Conservation (phyloP, 257 asterid species). For the Knoxia roxburghii region DNA sequence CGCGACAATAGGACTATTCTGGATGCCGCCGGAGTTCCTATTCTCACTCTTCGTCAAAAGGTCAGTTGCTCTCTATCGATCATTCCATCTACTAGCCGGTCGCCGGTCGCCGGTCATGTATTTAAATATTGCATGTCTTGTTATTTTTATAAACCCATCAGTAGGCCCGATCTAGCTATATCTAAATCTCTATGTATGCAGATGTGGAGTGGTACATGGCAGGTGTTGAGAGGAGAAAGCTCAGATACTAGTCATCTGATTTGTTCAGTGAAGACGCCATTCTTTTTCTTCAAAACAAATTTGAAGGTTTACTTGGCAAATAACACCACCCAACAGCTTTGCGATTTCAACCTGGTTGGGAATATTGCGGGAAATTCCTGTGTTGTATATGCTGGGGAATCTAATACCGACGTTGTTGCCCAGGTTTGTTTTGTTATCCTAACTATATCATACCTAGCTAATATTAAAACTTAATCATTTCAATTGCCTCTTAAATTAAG, state of each 20-base stretch:
- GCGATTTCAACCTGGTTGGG: constrained; percentile 32
- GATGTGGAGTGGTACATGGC: constrained; percentile 33
- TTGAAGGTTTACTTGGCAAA: constrained; percentile 6
- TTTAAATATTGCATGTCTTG: no score
- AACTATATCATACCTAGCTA: no score
- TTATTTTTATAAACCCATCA: no score
- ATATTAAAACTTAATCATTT: no score
- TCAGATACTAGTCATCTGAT: constrained; percentile 12
- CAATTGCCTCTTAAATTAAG: no score
- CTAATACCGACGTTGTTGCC: constrained; percentile 26
- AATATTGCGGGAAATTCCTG: constrained; percentile 28
- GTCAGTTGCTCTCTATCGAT: no score
- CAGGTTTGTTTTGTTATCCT: constrained; percentile 12
- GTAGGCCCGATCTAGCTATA: no score
- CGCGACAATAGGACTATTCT: constrained; percentile 17
- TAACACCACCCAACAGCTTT: constrained; percentile 23
- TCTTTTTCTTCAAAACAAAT: background rate
- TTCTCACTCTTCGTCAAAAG: constrained; percentile 35
- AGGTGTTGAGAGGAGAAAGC: constrained; percentile 26
- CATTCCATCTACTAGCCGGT: no score
- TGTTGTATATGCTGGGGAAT: constrained; percentile 28
- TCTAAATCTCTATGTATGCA: no score
- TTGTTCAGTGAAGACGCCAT: constrained; percentile 11
- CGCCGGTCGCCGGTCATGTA: background rate
- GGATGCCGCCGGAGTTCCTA: constrained; percentile 31